These are phyloP conservation scores for Colletotrichum tanaceti DNA, from an alignment of 2,329 filamentous ascomycete species.

Conservation along the genomic window DNA sequence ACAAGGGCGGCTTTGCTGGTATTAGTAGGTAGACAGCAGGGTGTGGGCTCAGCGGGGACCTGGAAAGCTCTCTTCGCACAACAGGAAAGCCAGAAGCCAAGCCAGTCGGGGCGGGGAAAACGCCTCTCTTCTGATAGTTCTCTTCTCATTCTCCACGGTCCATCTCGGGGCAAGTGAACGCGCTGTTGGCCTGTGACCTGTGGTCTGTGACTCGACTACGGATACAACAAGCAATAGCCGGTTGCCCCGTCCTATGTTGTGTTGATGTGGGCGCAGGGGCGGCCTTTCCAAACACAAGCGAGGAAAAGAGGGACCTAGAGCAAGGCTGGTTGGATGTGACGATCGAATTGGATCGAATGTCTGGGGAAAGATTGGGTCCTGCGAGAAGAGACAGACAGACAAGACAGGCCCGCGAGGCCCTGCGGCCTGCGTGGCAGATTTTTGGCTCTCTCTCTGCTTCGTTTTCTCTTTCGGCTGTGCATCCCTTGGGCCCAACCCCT, in stretches of 20 bases:
- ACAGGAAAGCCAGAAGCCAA: conserved; percentile 12
- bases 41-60: conserved; percentile 25
- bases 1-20: conserved; percentile 19
- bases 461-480: not conserved
- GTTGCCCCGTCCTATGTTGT: conserved; percentile 29
- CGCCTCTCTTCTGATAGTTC: not conserved
- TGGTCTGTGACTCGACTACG: conserved; percentile 21
- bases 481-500: not conserved
- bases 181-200: conserved; percentile 2
- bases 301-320: conserved; percentile 28
- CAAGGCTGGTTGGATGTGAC: conserved; percentile 2
- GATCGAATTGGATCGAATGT: conserved; percentile 39
- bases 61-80: conserved; percentile 15
- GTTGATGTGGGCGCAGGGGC: conserved; percentile 25
- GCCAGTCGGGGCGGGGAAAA: conserved; percentile 5
- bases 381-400: conserved; percentile 8
- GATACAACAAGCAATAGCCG: too few relatives aligned
- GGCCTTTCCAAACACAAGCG: conserved; percentile 27
- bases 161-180: not conserved
- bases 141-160: not conserved
- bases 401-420: not conserved
- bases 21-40: conserved; percentile 3
- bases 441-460: conserved; percentile 2
- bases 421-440: not conserved
- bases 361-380: conserved; percentile 38